Evolutionary conservation across 768 basidiomycete genomes (phyloP).

Genomic region (Rhizopogon vulgaris): DNA sequence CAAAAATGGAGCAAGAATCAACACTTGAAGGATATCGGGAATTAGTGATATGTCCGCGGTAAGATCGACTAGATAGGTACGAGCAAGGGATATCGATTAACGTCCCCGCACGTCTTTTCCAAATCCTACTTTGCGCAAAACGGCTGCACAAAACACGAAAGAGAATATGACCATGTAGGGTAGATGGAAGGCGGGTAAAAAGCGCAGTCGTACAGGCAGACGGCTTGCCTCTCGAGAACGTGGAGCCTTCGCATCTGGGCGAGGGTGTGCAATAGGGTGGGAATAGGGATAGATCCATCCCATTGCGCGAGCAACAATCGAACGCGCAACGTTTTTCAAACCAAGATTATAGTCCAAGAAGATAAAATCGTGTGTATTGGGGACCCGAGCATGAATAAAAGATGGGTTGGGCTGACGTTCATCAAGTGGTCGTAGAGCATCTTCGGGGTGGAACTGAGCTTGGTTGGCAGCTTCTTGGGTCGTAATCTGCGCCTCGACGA

Average conservation of each 20-base stretch:
- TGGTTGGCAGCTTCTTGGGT: slow-evolving; percentile 9
- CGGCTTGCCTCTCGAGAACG: not conserved
- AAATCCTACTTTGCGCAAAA: slow-evolving; percentile 20
- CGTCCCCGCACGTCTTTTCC: slow-evolving; percentile 17
- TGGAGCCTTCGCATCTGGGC: not conserved
- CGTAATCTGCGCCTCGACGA: slow-evolving; percentile 17
- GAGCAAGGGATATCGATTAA: slow-evolving; percentile 7
- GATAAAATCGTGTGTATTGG: not conserved
- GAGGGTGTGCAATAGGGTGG: not conserved
- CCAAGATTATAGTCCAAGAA: slow-evolving; percentile 3
- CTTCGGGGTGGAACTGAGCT: not conserved
- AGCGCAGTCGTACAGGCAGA: slow-evolving; percentile 4
- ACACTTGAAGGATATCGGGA: not conserved
- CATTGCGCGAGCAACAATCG: slow-evolving; percentile 11
- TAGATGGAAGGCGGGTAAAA: slow-evolving; percentile 7
- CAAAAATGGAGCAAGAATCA: not conserved
- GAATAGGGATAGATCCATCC: slow-evolving; percentile 21
- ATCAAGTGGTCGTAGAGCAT: not conserved
- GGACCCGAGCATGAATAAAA: not conserved
- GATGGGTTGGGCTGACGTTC: not conserved
- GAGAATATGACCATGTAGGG: slow-evolving; percentile 23
- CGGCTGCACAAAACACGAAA: slow-evolving; percentile 19
- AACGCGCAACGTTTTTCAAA: slow-evolving; percentile 8
- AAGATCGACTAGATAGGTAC: not conserved
- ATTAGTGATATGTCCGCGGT: not conserved